Conservation (phyloP, 2,329 filamentous ascomycete genomes). For the Zasmidium cellare region DNA sequence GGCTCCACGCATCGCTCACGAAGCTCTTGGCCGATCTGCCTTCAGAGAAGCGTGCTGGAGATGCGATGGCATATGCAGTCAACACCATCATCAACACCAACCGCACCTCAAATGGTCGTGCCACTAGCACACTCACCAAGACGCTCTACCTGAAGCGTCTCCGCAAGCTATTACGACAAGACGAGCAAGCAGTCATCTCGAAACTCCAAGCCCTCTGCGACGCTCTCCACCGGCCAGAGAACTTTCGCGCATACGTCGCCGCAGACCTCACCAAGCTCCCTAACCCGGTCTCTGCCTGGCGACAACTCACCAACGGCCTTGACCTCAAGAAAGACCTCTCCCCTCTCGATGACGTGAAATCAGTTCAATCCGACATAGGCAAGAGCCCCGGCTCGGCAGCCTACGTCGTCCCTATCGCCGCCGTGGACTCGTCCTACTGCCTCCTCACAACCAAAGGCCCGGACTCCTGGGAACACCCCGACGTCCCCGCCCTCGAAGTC, state of each 20-base stretch:
- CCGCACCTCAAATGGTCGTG: slow-evolving; percentile 72
- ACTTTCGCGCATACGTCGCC: slow-evolving; percentile 81
- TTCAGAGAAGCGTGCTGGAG: slow-evolving; percentile 84
- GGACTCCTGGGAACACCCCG: slow-evolving; percentile 71
- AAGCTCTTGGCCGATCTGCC: slow-evolving; percentile 91
- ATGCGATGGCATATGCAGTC: slow-evolving; percentile 61
- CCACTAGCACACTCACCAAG: slow-evolving; percentile 80
- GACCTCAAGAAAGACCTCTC: slow-evolving; percentile 58
- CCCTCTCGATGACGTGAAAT: slow-evolving; percentile 68
- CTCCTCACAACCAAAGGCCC: slow-evolving; percentile 74
- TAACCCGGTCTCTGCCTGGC: slow-evolving; percentile 78
- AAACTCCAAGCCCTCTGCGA: slow-evolving; percentile 77
- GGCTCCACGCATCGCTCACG: slow-evolving; percentile 63
- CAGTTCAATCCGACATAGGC: slow-evolving; percentile 74
- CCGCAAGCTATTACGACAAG: slow-evolving; percentile 74
- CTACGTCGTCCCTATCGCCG: slow-evolving; percentile 84
- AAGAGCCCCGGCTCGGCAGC: slow-evolving; percentile 71
- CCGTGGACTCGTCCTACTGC: slow-evolving; percentile 88
- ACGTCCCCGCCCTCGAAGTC: slow-evolving; percentile 80
- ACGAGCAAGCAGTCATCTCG: slow-evolving; percentile 71
- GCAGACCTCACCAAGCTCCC: slow-evolving; percentile 74
- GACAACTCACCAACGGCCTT: slow-evolving; percentile 58
- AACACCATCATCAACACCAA: slow-evolving; percentile 78
- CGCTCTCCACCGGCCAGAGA: slow-evolving; percentile 77
- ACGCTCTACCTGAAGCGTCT: slow-evolving; percentile 84